Evolutionary conservation across 805 yeast species (phyloP).

Genomic region (Pichia nakasei): DNA sequence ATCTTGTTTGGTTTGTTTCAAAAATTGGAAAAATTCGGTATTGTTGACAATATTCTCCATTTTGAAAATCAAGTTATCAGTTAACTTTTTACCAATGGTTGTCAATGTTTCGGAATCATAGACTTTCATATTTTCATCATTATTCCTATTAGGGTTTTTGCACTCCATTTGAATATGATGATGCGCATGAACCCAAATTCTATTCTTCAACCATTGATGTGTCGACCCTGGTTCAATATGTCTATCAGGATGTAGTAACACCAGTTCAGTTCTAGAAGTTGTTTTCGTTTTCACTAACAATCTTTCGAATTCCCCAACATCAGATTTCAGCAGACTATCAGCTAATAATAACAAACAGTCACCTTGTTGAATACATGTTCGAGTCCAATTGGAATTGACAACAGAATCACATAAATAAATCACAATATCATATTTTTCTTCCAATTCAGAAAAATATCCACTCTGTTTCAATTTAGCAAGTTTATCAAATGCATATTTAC

Average conservation of each 20-base stretch:
- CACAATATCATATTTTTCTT: conserved; percentile 81
- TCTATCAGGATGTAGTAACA: conserved; percentile 75
- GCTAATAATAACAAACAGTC: conserved; percentile 89
- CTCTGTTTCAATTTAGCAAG: conserved; percentile 77
- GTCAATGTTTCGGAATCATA: conserved; percentile 10
- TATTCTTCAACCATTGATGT: conserved; percentile 68
- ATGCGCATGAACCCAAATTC: conserved; percentile 89
- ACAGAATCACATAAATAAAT: conserved; percentile 84
- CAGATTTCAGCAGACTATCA: conserved; percentile 65
- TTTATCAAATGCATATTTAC: conserved; percentile 88
- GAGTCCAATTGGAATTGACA: conserved; percentile 79
- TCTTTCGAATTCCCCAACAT: conserved; percentile 79
- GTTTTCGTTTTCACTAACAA: conserved; percentile 66
- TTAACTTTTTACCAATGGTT: conserved; percentile 18
- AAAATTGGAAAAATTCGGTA: conserved; percentile 22
- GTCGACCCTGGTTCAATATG: conserved; percentile 82
- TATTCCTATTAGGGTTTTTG: conserved; percentile 4
- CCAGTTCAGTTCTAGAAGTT: conserved; percentile 80
- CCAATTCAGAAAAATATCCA: conserved; percentile 85
- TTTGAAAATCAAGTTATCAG: conserved; percentile 20
- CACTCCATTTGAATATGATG: conserved; percentile 75
- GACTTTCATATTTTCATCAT: background rate
- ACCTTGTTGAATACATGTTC: conserved; percentile 88
- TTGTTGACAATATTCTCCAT: conserved; percentile 20
- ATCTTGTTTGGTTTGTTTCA: conserved; percentile 21